Conservation (phyloP, 305 asterid species). For the Fraxinus sp. region DNA sequence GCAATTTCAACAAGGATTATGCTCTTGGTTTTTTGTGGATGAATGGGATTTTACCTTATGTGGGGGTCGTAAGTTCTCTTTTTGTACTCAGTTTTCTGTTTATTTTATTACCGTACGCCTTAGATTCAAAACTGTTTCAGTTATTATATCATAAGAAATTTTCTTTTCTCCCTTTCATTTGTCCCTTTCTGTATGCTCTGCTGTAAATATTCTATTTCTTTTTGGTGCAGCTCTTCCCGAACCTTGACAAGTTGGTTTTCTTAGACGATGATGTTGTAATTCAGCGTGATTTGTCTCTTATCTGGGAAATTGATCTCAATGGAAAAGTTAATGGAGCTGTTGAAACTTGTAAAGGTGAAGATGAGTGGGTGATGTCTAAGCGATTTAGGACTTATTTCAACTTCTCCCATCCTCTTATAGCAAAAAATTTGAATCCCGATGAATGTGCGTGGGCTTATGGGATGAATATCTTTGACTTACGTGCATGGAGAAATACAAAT, state of each 20-base stretch:
- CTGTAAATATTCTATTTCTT: slow-evolving; percentile 21
- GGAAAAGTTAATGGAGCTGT: slow-evolving; percentile 99
- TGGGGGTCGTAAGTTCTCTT: background rate
- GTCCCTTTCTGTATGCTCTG: slow-evolving; percentile 2
- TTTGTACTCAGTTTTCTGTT: background rate
- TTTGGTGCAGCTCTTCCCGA: slow-evolving; percentile 85
- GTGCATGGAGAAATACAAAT: slow-evolving; percentile 74
- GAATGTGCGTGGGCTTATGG: slow-evolving; percentile 99
- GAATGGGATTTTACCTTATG: slow-evolving; percentile 2
- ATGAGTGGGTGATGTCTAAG: slow-evolving; percentile 97
- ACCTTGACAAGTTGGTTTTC: slow-evolving; percentile 94
- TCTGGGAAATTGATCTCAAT: slow-evolving; percentile 78
- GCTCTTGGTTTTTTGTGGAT: slow-evolving; percentile 6
- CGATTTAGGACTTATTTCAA: slow-evolving; percentile 88
- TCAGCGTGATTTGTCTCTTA: slow-evolving; percentile 86
- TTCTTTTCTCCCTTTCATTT: slow-evolving; percentile 8
- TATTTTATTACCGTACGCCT: background rate
- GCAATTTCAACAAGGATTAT: background rate
- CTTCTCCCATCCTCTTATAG: slow-evolving; percentile 85
- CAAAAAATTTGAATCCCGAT: slow-evolving; percentile 78
- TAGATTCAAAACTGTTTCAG: background rate
- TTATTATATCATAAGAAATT: slow-evolving; percentile 4
- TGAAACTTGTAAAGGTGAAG: slow-evolving; percentile 97
- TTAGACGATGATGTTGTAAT: slow-evolving; percentile 93
- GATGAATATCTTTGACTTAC: slow-evolving; percentile 92